Evolutionary conservation across 345 rosid species (phyloP).

Genomic region (Sonneratia alba): DNA sequence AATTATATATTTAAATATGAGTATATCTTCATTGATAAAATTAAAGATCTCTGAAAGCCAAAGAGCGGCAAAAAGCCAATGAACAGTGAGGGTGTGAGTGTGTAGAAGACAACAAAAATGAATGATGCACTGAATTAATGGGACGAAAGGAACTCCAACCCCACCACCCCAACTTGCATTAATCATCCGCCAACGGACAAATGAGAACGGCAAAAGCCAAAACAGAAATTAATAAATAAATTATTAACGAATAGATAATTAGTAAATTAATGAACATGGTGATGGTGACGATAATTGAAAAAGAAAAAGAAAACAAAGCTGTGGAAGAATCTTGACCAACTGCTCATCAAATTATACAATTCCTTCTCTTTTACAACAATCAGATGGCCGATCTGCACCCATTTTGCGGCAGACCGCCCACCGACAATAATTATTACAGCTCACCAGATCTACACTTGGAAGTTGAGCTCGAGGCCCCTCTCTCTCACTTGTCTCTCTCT

Average conservation of each 20-base stretch:
- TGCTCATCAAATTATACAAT: background rate
- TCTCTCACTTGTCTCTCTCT: background rate
- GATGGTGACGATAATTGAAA: background rate
- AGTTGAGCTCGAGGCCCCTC: no score
- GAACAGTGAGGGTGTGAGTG: no score
- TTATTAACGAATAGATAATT: no score
- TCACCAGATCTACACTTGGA: background rate
- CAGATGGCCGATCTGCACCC: slow-evolving; percentile 1
- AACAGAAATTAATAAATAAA: background rate
- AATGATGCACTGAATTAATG: background rate
- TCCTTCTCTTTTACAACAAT: background rate
- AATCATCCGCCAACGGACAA: slow-evolving; percentile 4
- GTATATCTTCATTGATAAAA: no score
- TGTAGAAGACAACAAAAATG: no score
- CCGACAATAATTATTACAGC: slow-evolving; percentile 1
- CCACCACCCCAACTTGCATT: background rate
- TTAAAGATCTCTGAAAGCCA: no score
- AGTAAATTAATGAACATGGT: no score
- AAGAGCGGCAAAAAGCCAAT: no score
- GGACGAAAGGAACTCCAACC: background rate
- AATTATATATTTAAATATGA: no score
- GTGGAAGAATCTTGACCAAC: slow-evolving; percentile 1
- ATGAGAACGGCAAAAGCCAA: background rate
- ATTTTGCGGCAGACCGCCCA: background rate
- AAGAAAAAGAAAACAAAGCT: background rate